Conservation (phyloP, 176 grass and related monocot species). For the Echinochloa phyllopogon region DNA sequence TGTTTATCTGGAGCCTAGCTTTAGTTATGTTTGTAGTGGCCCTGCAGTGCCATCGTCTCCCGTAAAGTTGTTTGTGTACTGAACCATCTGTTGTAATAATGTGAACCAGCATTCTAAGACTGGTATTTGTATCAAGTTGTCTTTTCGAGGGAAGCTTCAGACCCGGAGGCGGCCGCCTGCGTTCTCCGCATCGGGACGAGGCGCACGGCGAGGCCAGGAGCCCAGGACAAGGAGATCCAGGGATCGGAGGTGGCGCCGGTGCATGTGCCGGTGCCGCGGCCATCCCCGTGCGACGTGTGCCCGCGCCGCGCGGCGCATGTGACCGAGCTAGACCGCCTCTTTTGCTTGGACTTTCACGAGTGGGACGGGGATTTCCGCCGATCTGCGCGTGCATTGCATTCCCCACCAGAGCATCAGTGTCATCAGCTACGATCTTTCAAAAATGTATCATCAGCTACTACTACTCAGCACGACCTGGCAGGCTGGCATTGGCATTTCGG, state of each 20-base stretch:
- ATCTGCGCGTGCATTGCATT: background rate
- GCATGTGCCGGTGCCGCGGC: conserved; percentile 25
- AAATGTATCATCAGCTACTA: background rate
- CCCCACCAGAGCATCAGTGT: background rate
- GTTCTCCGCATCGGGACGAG: conserved; percentile 26
- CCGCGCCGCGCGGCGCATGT: conserved; percentile 16
- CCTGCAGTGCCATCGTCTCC: too few relatives aligned
- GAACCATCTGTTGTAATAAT: too few relatives aligned
- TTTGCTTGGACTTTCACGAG: background rate
- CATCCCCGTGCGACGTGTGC: conserved; percentile 19
- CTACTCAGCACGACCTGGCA: background rate
- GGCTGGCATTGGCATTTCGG: background rate
- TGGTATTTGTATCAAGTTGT: too few relatives aligned
- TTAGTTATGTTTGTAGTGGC: too few relatives aligned
- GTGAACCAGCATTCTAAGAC: too few relatives aligned
- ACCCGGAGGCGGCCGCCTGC: background rate
- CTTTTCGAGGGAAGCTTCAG: too few relatives aligned
- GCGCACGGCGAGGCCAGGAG: background rate
- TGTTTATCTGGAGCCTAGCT: too few relatives aligned
- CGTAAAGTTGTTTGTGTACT: too few relatives aligned
- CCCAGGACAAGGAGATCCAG: conserved; percentile 11
- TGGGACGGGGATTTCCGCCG: background rate
- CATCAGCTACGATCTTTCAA: background rate
- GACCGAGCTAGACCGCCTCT: background rate
- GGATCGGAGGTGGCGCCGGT: background rate